These are phyloP conservation scores for Thielaviopsis musarum DNA, from an alignment of 2,329 filamentous ascomycete genomes.

Conservation along the genomic window DNA sequence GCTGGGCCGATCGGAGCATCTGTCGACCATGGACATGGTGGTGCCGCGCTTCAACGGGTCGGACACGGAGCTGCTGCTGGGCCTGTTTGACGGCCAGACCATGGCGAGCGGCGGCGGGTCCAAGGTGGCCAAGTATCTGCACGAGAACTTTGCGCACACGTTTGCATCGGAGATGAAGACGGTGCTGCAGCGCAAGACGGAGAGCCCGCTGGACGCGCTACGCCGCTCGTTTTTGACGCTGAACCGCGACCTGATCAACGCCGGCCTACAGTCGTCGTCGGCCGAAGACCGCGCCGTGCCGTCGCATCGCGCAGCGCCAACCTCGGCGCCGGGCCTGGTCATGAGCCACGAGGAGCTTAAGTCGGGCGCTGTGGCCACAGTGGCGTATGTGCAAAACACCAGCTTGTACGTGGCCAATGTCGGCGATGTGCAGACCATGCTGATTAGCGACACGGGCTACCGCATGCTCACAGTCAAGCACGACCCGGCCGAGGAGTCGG, in stretches of 20 bases:
- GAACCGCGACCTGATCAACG: conserved; percentile 85
- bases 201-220: conserved; percentile 69
- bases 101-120: conserved; percentile 79
- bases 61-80: conserved; percentile 77
- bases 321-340: conserved; percentile 54
- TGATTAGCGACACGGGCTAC: conserved; percentile 76
- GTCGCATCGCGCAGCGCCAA: conserved; percentile 33
- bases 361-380: conserved; percentile 81
- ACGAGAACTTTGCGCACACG: conserved; percentile 83
- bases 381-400: conserved; percentile 75
- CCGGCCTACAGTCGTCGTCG: conserved; percentile 49
- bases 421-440: conserved; percentile 86
- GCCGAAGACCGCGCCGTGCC: conserved; percentile 54
- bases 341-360: conserved; percentile 79
- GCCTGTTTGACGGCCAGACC: conserved; percentile 92
- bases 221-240: conserved; percentile 72
- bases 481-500: conserved; percentile 71
- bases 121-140: conserved; percentile 88
- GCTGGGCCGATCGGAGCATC: conserved; percentile 77
- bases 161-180: conserved; percentile 69
- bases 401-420: conserved; percentile 92
- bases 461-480: conserved; percentile 79
- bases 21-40: conserved; percentile 91
- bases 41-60: conserved; percentile 81
- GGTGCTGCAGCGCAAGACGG: conserved; percentile 47